Evolutionary conservation across 495 filamentous ascomycete species (phyloP), one percentile per base, ranked within the genome.

Genomic region (Rusavskia elegans): DNA sequence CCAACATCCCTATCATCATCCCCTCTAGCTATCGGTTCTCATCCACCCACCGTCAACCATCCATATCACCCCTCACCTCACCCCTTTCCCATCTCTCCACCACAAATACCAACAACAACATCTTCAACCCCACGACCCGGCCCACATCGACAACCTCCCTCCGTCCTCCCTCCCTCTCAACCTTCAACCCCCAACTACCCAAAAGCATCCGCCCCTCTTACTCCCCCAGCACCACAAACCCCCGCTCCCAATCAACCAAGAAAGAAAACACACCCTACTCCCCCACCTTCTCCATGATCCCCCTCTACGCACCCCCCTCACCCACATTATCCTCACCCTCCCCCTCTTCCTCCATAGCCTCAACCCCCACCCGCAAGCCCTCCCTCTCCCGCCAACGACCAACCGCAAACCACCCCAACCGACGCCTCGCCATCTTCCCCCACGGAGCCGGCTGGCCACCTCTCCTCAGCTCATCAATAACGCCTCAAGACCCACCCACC

Each of bases 1-100:
- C 74, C 0, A 71, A 72, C 10, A 63, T 71, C 23, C 69, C 69
- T 0, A 64, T 70, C 0, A 57, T 68, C 36, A 67, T 64, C 5
- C 71, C 73, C 29, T 61, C 64, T 7, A 35, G 0, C 66, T 68
- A 6, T 71, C 61, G 25, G 60, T 63, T 5, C 67, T 71, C 57
- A 68, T 68, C 40, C 57, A 54, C 20, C 59, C 69, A 32, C 70
- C 70, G 44, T 30, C 57, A 36, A 53, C 63, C 2, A 45, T 57
- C 19, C 60, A 60, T 45, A 53, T 61, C 16, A 50, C 59, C 7
- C 58, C 59, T 59, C 61, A 40, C 9, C n/a, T 46, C 17, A 19
- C 36, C 42, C 13, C 40, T 41, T 23, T 17, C 23, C 25, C 36
- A n/a, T 29, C 20, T 20, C 40, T 16, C 23, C 23, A 11, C 25